Conservation (phyloP, 352 stramenopile species). For the Phytophthora rubi region DNA sequence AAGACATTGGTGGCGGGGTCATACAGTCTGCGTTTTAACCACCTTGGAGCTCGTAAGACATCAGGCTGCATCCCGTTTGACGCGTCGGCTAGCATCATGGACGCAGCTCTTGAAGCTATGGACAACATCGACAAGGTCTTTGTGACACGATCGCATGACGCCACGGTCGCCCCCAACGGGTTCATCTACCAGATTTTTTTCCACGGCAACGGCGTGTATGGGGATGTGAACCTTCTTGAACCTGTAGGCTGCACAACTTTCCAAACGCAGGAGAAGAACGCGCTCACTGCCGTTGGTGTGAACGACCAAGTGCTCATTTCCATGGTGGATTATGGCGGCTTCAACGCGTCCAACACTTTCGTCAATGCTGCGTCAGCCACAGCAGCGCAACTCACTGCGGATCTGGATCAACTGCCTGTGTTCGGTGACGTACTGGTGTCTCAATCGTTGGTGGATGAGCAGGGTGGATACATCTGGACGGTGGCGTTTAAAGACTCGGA, state of each 20-base stretch:
- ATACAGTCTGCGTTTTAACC: slow-evolving; percentile 58
- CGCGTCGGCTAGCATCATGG: slow-evolving; percentile 54
- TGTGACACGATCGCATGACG: slow-evolving; percentile 54
- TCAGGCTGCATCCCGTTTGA: slow-evolving; percentile 76
- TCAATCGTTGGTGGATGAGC: slow-evolving; percentile 64
- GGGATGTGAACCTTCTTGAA: slow-evolving; percentile 34
- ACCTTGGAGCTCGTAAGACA: slow-evolving; percentile 39
- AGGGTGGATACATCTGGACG: slow-evolving; percentile 81
- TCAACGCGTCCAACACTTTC: slow-evolving; percentile 47
- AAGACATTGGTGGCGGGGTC: slow-evolving; percentile 67
- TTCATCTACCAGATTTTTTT: slow-evolving; percentile 81
- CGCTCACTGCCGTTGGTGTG: slow-evolving; percentile 44
- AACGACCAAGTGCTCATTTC: slow-evolving; percentile 36
- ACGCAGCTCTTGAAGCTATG: slow-evolving; percentile 59
- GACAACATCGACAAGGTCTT: slow-evolving; percentile 80
- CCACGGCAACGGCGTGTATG: slow-evolving; percentile 72
- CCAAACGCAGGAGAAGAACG: slow-evolving; percentile 75
- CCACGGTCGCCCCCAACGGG: slow-evolving; percentile 48
- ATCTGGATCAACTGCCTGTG: slow-evolving; percentile 62
- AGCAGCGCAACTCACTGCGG: slow-evolving; percentile 46
- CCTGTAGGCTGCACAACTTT: slow-evolving; percentile 49
- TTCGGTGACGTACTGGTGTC: slow-evolving; percentile 70
- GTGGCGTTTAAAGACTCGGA: slow-evolving; percentile 74
- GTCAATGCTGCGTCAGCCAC: slow-evolving; percentile 47
- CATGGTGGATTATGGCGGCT: slow-evolving; percentile 55